A percentile compares a stretch with the other conserved stretches of the same genome.
Conservation (phyloP, 2,329 filamentous ascomycete species). For the Diaporthe helianthi region DNA sequence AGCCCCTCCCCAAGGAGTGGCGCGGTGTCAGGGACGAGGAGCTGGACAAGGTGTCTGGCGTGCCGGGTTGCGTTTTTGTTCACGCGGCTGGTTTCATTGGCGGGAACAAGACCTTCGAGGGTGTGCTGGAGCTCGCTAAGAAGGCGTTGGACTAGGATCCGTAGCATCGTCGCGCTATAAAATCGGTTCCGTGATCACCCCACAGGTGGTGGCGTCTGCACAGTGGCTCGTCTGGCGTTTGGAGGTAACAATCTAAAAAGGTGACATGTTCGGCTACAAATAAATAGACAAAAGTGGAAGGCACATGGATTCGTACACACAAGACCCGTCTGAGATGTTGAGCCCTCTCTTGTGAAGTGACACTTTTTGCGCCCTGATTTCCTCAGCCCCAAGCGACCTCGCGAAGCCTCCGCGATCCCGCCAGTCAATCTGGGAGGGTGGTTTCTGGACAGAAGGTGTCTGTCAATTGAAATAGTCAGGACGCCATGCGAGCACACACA, state of each 20-base stretch:
- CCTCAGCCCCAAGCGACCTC: not conserved
- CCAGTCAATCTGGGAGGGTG: conserved; percentile 13
- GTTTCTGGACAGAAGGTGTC: not conserved
- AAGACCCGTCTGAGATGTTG: not conserved
- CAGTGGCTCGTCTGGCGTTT: conserved; percentile 6
- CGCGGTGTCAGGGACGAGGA: conserved; percentile 87
- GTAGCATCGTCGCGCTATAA: not conserved
- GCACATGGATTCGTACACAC: conserved; percentile 17
- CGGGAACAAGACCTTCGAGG: conserved; percentile 90
- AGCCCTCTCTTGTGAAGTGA: not conserved
- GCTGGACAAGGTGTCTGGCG: conserved; percentile 74
- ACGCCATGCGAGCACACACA: conserved; percentile 14
- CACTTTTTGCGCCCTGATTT: conserved; percentile 1
- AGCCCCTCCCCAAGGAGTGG: conserved; percentile 90
- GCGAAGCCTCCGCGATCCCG: not conserved
- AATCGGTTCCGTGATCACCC: not conserved
- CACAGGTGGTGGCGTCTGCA: not conserved
- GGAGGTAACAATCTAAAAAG: conserved; percentile 6
- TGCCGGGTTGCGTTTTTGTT: conserved; percentile 84
- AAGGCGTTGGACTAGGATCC: conserved; percentile 66
- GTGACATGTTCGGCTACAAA: conserved; percentile 8
- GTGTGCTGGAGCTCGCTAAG: conserved; percentile 83
- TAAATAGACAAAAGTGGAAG: conserved; percentile 7
- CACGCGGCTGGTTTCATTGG: conserved; percentile 97
- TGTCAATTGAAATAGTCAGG: not conserved